These are phyloP conservation scores for Dendrobium chrysotoxum DNA, from an alignment of 106 monocot species.

Conservation along the genomic window DNA sequence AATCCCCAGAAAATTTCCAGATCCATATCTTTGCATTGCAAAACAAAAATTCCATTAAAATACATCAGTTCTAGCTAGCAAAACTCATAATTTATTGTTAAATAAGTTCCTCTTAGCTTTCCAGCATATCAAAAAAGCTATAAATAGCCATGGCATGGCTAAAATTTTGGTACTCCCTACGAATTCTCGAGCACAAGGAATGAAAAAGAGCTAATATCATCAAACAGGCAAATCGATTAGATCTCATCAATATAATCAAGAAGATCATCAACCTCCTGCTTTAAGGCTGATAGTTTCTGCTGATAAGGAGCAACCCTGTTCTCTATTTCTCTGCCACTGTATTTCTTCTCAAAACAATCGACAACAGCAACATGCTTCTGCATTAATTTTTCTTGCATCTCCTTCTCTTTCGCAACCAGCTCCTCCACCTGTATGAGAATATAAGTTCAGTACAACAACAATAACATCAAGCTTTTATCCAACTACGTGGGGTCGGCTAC, in stretches of 20 bases:
- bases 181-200: no score
- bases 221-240: constrained; percentile 3
- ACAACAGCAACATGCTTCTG: constrained; percentile 65
- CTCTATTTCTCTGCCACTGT: constrained; percentile 59
- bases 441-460: not conserved
- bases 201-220: no score
- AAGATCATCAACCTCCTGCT: constrained; percentile 71
- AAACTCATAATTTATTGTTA: not conserved
- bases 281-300: constrained; percentile 61
- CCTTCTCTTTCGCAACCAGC: constrained; percentile 78
- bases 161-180: not conserved
- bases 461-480: no score
- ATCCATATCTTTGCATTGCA: no score
- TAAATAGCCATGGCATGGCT: not conserved
- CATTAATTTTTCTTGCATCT: constrained; percentile 80
- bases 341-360: constrained; percentile 86
- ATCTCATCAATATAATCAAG: constrained; percentile 73
- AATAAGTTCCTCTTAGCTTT: not conserved
- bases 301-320: constrained; percentile 61
- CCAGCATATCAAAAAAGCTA: not conserved
- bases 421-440: constrained; percentile 63
- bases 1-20: no score
- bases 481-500: no score
- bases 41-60: not conserved
- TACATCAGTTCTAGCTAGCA: not conserved